Conservation (phyloP, 257 asterid genomes). For the Mentha longifolia region DNA sequence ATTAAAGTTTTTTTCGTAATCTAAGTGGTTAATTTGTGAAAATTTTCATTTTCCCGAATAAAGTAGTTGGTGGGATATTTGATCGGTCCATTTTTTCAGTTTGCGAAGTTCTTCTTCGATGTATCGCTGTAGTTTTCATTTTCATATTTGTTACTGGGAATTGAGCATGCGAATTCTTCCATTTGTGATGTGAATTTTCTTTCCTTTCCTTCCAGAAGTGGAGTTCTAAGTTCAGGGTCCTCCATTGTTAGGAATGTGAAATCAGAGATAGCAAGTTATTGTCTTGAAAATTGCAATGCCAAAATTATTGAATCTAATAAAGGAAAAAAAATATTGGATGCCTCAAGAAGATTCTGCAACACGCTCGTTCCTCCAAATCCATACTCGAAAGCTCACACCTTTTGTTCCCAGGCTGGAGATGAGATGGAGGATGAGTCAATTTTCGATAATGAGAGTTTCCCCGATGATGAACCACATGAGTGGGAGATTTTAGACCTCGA, state of each 20-base stretch:
- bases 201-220: slow-evolving; percentile 53
- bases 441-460: slow-evolving; percentile 53
- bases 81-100: background rate
- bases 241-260: slow-evolving; percentile 38
- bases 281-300: slow-evolving; percentile 34
- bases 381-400: slow-evolving; percentile 35
- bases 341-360: slow-evolving; percentile 43
- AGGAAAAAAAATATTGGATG: slow-evolving; percentile 32
- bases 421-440: slow-evolving; percentile 43
- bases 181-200: background rate
- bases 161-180: background rate
- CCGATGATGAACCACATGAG: slow-evolving; percentile 36
- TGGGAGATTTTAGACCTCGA: slow-evolving; percentile 41
- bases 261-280: slow-evolving; percentile 42
- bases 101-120: background rate
- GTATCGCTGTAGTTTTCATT: background rate
- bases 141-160: background rate
- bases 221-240: slow-evolving; percentile 41
- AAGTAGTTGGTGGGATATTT: background rate
- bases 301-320: slow-evolving; percentile 37
- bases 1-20: background rate
- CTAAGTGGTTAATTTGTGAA: background rate
- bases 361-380: slow-evolving; percentile 36
- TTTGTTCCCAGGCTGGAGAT: slow-evolving; percentile 53
- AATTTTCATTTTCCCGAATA: slow-evolving; percentile 2